Percentiles rank a stretch among this genome's conserved stretches.
These are phyloP conservation scores for Nothophaeocryptopus gaeumannii DNA, from an alignment of 2,329 filamentous ascomycete species.

Conservation along the genomic window DNA sequence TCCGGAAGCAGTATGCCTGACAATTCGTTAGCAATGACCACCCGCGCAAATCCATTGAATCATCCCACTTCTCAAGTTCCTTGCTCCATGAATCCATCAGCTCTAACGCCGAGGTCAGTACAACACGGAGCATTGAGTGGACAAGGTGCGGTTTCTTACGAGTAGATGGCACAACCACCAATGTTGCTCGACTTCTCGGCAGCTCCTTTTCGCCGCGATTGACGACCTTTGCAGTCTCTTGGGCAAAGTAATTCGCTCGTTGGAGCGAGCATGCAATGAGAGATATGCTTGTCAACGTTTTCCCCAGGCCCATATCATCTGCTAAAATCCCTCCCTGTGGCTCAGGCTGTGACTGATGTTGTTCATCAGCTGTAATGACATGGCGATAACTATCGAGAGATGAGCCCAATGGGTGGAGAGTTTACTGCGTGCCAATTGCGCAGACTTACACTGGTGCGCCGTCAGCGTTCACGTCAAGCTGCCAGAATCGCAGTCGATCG, in stretches of 20 bases:
- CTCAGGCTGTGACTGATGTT: constrained; percentile 1
- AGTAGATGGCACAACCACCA: constrained; percentile 8
- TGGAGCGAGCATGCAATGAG: constrained; percentile 63
- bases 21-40: too few relatives aligned
- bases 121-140: background rate
- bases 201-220: background rate
- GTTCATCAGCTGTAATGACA: constrained; percentile 2
- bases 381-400: constrained; percentile 6
- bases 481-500: too few relatives aligned
- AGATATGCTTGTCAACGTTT: constrained; percentile 78
- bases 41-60: constrained; percentile 42
- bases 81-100: constrained; percentile 77
- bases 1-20: too few relatives aligned
- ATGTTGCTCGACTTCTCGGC: constrained; percentile 4
- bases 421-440: too few relatives aligned
- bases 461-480: too few relatives aligned
- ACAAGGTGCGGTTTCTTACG: background rate
- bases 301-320: constrained; percentile 81
- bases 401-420: too few relatives aligned
- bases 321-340: constrained; percentile 69
- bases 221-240: background rate
- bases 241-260: constrained; percentile 35
- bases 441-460: too few relatives aligned
- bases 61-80: constrained; percentile 54
- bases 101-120: constrained; percentile 78